Base-by-base conservation (phyloP, 768 basidiomycete species). In the Calocybe gangraenosa region DNA sequence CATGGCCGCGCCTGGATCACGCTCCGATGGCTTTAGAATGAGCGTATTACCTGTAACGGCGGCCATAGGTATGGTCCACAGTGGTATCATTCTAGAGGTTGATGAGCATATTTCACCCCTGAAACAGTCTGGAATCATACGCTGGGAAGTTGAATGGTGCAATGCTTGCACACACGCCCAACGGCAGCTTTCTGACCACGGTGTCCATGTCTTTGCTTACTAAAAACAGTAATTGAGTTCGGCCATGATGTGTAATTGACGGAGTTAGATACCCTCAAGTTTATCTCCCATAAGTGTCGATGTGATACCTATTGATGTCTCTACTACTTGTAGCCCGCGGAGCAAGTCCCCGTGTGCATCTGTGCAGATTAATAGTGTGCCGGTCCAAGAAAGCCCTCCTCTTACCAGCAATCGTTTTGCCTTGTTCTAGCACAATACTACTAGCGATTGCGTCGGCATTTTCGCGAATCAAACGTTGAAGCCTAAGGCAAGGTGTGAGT, bases 121-220 rank as follows among this genome's bases (percentile, higher is more conserved):
- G 1, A 19, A 19, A 38, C 28, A 13, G 7, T 14, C 30, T 1
- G 20, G 28, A 25, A 19, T 66, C 83, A 58, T 62, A 88, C 84
- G 89, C 90, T 42, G 88, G 89, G 61, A 91, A 92, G 60, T 92
- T 91, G 70, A 92, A 93, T 7, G 95, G 95, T 15, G 86, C 79
- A 42, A 89, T 76, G 49, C 87, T 87, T 35, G 85, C 92, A 50
- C 85, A 88, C 23, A 98, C 92, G 43, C 94, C 94, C 4, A 97
- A 70, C 2, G 94, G 91, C 14, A 91, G 65, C 53, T 81, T 79
- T 40, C 93, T 79, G 13, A 87, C 83, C 49, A 89, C 82, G 2
- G 94, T 96, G 60, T 97, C 94, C 94, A 97, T 97, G 61, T 96
- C 94, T 63, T 83, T 92, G 66, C 87, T 88, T 15, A 97, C 88